phyloP scores from a whole-genome alignment of 208 protist species.

The Leishmania aethiopica region DNA sequence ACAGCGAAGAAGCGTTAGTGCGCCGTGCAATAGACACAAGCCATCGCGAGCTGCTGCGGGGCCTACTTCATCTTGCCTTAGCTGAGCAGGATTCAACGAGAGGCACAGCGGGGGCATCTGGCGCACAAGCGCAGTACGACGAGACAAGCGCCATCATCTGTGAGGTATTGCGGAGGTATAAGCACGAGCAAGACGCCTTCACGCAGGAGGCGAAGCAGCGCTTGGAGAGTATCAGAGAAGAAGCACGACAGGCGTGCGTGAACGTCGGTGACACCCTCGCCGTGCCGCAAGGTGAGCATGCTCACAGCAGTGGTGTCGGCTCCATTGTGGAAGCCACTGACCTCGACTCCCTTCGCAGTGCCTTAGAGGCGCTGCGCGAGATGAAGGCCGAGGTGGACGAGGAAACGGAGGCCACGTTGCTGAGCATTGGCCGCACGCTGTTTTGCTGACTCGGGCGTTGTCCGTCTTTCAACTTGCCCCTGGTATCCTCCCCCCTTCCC shows the following conservation, averaged over 20 bases:
- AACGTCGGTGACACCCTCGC: background rate
- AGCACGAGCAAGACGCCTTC: background rate
- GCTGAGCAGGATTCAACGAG: background rate
- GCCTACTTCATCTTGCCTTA: constrained; percentile 3
- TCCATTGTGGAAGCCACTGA: background rate
- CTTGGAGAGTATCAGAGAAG: background rate
- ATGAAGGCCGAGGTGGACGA: constrained; percentile 12
- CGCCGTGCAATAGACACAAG: background rate
- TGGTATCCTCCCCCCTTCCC: background rate
- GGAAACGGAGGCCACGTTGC: constrained; percentile 9
- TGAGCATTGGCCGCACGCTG: constrained; percentile 12
- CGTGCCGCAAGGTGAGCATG: background rate
- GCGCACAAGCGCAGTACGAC: background rate
- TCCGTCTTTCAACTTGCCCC: background rate
- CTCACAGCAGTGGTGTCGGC: background rate
- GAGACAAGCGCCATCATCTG: background rate
- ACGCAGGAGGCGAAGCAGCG: background rate
- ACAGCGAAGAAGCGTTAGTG: background rate
- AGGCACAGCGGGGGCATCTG: background rate
- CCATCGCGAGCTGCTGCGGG: constrained; percentile 16
- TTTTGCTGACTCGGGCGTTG: constrained; percentile 2
- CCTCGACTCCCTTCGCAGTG: background rate
- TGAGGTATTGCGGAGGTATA: background rate
- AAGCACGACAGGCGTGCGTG: background rate
- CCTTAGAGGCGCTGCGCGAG: constrained; percentile 9